These are phyloP conservation scores for Pseudoperonospora humuli DNA, from an alignment of 352 stramenopile genomes.

Conservation along the genomic window DNA sequence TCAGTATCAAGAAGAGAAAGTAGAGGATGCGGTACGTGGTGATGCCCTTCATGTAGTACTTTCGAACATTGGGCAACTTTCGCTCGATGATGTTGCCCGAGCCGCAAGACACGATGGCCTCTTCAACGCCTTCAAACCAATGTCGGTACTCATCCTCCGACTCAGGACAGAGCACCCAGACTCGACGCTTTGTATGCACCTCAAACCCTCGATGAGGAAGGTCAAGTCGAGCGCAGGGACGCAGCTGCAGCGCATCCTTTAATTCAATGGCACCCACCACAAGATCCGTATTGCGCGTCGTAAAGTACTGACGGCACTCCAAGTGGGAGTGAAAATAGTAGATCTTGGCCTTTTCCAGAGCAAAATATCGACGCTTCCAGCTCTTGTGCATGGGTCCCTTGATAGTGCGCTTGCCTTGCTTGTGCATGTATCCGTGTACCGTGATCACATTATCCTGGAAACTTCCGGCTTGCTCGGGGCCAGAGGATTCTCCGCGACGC, in stretches of 20 bases:
- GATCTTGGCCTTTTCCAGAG: constrained; percentile 83
- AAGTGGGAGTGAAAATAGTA: constrained; percentile 85
- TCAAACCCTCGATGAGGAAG: constrained; percentile 76
- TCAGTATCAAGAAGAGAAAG: constrained; percentile 66
- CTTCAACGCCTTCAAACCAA: constrained; percentile 78
- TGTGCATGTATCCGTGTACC: constrained; percentile 86
- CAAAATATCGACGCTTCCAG: constrained; percentile 84
- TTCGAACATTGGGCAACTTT: constrained; percentile 81
- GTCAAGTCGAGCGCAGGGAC: constrained; percentile 68
- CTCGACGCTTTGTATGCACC: constrained; percentile 68
- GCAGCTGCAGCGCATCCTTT: constrained; percentile 80
- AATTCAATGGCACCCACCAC: constrained; percentile 77
- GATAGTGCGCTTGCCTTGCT: constrained; percentile 81
- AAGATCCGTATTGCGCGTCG: constrained; percentile 70
- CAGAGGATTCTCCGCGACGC: constrained; percentile 25
- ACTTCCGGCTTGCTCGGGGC: constrained; percentile 26
- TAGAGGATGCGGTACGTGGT: constrained; percentile 70
- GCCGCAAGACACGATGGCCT: constrained; percentile 60
- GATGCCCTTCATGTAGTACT: constrained; percentile 87
- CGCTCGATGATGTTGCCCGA: constrained; percentile 82
- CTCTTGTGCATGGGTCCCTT: constrained; percentile 84
- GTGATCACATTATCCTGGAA: constrained; percentile 82
- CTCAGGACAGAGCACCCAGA: constrained; percentile 83
- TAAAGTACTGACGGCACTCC: constrained; percentile 84
- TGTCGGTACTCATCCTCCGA: constrained; percentile 78